phyloP scores from a whole-genome alignment of 176 grass and related monocot species.

The Ensete glaucum region DNA sequence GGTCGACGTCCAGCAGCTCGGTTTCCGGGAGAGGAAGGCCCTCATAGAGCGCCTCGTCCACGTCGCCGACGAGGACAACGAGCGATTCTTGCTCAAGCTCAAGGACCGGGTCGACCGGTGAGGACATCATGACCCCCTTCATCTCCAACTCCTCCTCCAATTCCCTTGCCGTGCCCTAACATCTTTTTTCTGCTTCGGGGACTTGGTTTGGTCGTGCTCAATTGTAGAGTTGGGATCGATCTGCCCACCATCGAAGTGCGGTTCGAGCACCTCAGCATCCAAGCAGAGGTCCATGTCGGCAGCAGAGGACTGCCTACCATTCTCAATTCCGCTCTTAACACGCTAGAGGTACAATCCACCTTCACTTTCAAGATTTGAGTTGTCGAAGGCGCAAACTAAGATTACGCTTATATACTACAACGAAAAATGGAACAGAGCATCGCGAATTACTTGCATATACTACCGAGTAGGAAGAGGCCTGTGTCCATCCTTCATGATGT shows the following conservation, averaged over 20 bases:
- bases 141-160: too few species aligned
- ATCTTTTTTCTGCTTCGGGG: not conserved
- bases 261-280: conserved; percentile 49
- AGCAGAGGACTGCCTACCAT: conserved; percentile 80
- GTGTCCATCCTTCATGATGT: conserved; percentile 78
- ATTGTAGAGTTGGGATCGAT: conserved; percentile 75
- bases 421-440: conserved; percentile 26
- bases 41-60: conserved; percentile 61
- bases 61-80: conserved; percentile 82
- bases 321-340: conserved; percentile 64
- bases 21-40: conserved; percentile 26
- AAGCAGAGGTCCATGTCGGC: conserved; percentile 62
- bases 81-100: conserved; percentile 80
- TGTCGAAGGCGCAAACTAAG: too few species aligned
- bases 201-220: not conserved
- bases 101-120: conserved; percentile 69
- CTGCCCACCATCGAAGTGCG: conserved; percentile 82
- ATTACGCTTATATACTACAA: conserved; percentile 1
- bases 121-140: not conserved
- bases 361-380: too few species aligned
- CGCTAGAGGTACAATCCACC: conserved; percentile 43
- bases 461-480: conserved; percentile 56
- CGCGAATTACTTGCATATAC: conserved; percentile 52
- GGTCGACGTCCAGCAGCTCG: conserved; percentile 50
- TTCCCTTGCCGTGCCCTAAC: not conserved